Evolutionary conservation across 495 filamentous ascomycete species (phyloP).

Genomic region (Podospora pseudopauciseta): DNA sequence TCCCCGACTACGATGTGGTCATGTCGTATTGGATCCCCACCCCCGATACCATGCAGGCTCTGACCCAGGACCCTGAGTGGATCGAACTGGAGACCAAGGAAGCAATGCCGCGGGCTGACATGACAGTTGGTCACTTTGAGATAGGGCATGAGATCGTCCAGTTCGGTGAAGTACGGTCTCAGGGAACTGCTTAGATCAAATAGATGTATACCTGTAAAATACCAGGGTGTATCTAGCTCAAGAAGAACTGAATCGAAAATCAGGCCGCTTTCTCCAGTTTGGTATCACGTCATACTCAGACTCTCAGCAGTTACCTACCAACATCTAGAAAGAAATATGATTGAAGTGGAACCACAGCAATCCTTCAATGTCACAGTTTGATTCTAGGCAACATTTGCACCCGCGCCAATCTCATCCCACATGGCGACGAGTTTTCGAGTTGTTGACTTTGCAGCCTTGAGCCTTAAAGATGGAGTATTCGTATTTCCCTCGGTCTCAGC

Average conservation of each 20-base stretch:
- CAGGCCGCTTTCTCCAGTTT: neutral
- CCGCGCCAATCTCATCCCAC: neutral
- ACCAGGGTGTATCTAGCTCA: neutral
- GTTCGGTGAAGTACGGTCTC: neutral
- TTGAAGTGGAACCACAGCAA: neutral
- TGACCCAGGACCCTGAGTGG: conserved; percentile 14
- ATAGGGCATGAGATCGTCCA: conserved; percentile 12
- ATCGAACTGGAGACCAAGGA: conserved; percentile 7
- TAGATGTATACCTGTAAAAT: no score
- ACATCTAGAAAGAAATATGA: neutral
- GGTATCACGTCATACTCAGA: neutral
- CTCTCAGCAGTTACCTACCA: neutral
- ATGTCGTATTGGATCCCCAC: conserved; percentile 6
- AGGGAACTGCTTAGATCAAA: neutral
- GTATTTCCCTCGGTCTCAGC: neutral
- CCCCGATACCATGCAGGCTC: neutral
- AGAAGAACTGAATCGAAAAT: neutral
- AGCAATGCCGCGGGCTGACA: conserved; percentile 5
- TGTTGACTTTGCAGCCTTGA: neutral
- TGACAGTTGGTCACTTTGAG: conserved; percentile 13
- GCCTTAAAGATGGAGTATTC: neutral
- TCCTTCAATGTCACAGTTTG: neutral
- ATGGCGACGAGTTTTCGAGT: neutral
- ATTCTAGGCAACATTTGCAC: neutral
- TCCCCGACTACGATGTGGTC: conserved; percentile 15